phyloP scores from a whole-genome alignment of 306 rosid species.

The Abrus pulchellus region DNA sequence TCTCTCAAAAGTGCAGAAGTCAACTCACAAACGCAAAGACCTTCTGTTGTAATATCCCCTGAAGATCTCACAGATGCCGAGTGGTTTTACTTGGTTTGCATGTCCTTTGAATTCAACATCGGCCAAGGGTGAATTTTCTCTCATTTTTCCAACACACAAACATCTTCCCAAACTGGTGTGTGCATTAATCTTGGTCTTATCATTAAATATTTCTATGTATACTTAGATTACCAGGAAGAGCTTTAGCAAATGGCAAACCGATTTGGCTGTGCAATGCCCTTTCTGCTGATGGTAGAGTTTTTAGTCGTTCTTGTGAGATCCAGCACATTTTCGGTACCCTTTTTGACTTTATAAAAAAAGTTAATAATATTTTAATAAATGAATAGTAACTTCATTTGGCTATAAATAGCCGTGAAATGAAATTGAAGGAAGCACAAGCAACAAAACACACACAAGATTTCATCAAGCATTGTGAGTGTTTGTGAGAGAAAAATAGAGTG shows the following conservation, averaged over 20 bases:
- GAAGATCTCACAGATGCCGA: conserved; percentile 90
- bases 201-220: conserved; percentile 18
- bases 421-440: too few relatives aligned
- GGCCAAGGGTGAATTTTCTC: conserved; percentile 74
- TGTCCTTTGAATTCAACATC: conserved; percentile 80
- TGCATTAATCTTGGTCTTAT: conserved; percentile 21
- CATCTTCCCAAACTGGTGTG: not conserved
- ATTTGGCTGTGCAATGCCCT: conserved; percentile 79
- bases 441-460: too few relatives aligned
- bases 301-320: too few relatives aligned
- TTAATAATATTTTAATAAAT: too few relatives aligned
- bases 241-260: conserved; percentile 63
- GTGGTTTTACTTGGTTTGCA: conserved; percentile 95
- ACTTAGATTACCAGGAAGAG: conserved; percentile 82
- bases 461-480: too few relatives aligned
- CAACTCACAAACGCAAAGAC: conserved; percentile 70
- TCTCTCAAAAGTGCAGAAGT: conserved; percentile 71
- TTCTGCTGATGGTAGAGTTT: conserved; percentile 66
- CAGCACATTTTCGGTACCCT: too few relatives aligned
- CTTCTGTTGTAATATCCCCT: conserved; percentile 79
- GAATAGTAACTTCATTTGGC: too few relatives aligned
- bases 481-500: too few relatives aligned
- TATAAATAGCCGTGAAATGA: too few relatives aligned
- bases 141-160: conserved; percentile 2
- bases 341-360: too few relatives aligned